phyloP scores from a whole-genome alignment of 805 yeast species.

The Starmerella powellii region DNA sequence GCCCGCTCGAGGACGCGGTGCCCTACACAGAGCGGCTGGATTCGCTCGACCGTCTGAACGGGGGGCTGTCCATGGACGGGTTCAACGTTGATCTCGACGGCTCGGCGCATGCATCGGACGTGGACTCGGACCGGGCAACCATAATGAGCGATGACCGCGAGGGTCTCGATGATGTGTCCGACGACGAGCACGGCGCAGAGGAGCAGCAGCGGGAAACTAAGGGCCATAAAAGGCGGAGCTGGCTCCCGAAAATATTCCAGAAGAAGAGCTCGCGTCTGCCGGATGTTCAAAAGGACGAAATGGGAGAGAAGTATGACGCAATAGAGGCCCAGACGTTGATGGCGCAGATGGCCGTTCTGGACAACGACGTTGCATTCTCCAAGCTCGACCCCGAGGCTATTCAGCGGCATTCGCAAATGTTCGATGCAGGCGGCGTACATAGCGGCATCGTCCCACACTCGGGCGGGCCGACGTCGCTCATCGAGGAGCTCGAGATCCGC shows the following conservation, averaged over 20 bases:
- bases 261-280: constrained; percentile 11
- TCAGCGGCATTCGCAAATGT: constrained; percentile 22
- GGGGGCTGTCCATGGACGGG: no score
- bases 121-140: constrained; percentile 27
- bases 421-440: constrained; percentile 23
- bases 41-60: neutral
- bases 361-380: constrained; percentile 25
- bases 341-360: constrained; percentile 13
- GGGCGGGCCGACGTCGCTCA: constrained; percentile 27
- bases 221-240: constrained; percentile 1
- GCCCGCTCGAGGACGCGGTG: constrained; percentile 18
- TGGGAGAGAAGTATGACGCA: constrained; percentile 14
- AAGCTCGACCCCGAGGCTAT: constrained; percentile 24
- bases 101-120: constrained; percentile 9
- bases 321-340: constrained; percentile 7
- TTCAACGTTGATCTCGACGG: neutral
- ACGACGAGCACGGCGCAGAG: constrained; percentile 5
- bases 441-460: constrained; percentile 11
- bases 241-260: constrained; percentile 8
- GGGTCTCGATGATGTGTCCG: constrained; percentile 8
- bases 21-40: no score
- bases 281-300: constrained; percentile 11
- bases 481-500: constrained; percentile 31
- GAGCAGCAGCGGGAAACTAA: neutral
- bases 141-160: constrained; percentile 25